Evolutionary conservation across 163 green algal genomes (phyloP).

Genomic region (Picocystis sp.): DNA sequence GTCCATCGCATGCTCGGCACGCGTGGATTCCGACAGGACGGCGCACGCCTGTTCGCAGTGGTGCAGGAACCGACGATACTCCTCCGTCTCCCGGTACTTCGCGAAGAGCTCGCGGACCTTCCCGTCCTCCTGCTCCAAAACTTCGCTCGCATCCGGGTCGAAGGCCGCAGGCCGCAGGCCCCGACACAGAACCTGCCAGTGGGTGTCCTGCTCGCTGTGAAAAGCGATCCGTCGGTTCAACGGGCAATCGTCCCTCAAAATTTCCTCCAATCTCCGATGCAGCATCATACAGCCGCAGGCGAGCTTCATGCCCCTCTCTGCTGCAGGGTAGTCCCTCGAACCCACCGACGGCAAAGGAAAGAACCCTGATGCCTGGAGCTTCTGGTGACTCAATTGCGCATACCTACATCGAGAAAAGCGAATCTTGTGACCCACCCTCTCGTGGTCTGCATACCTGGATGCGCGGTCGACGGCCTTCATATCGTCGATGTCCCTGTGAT

Average conservation of each 20-base stretch:
- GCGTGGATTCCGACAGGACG: too few species aligned
- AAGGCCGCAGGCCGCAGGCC: too few species aligned
- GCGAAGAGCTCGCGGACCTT: too few species aligned
- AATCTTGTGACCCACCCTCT: constrained; percentile 26
- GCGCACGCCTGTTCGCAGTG: too few species aligned
- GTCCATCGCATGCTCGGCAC: too few species aligned
- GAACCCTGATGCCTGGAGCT: constrained; percentile 30
- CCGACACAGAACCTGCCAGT: too few species aligned
- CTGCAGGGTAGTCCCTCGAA: constrained; percentile 13
- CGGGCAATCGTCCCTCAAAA: background rate
- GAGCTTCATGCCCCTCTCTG: constrained; percentile 53
- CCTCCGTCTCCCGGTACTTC: too few species aligned
- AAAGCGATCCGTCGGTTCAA: too few species aligned
- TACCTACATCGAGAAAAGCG: constrained; percentile 54
- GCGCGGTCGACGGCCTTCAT: constrained; percentile 29
- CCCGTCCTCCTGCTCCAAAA: too few species aligned
- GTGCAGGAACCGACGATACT: too few species aligned
- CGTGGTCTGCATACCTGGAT: constrained; percentile 26
- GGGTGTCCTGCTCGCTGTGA: too few species aligned
- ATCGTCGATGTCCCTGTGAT: constrained; percentile 34
- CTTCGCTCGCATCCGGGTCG: too few species aligned
- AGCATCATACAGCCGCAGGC: constrained; percentile 57
- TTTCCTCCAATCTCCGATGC: background rate
- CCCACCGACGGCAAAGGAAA: background rate
- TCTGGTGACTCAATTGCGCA: constrained; percentile 53